Percentiles rank a stretch among this genome's conserved stretches.
Evolutionary conservation across 495 filamentous ascomycete genomes (phyloP).

Genomic region (Hypoxylon lenormandii): DNA sequence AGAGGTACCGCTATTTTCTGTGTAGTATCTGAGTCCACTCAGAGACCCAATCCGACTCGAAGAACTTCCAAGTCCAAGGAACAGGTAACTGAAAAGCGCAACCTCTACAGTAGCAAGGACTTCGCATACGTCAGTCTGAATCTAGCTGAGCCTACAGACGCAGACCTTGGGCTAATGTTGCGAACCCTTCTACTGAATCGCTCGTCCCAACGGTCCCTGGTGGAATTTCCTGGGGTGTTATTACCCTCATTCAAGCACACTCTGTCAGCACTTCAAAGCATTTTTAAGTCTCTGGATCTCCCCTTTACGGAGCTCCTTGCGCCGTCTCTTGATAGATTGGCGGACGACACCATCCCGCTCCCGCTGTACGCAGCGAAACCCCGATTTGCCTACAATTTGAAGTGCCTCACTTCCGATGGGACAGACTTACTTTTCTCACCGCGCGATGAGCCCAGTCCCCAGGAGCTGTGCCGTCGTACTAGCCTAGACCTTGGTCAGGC

Average conservation of each 20-base stretch:
- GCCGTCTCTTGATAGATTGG: slow-evolving; percentile 45
- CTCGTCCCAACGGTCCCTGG: slow-evolving; percentile 54
- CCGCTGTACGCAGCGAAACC: slow-evolving; percentile 64
- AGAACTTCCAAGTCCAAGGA: neutral
- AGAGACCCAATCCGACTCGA: slow-evolving; percentile 4
- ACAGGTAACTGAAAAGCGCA: neutral
- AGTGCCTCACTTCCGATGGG: slow-evolving; percentile 57
- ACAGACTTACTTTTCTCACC: slow-evolving; percentile 50
- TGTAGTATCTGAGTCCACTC: slow-evolving; percentile 58
- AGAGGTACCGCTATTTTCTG: slow-evolving; percentile 64
- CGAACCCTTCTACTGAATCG: slow-evolving; percentile 26
- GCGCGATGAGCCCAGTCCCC: slow-evolving; percentile 52
- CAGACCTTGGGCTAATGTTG: slow-evolving; percentile 17
- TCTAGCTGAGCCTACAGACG: slow-evolving; percentile 26
- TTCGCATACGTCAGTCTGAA: slow-evolving; percentile 33
- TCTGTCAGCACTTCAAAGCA: slow-evolving; percentile 69
- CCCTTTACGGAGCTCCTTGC: slow-evolving; percentile 71
- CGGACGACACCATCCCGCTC: slow-evolving; percentile 46
- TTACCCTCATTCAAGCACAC: slow-evolving; percentile 73
- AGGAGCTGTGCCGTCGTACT: slow-evolving; percentile 56
- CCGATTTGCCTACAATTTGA: slow-evolving; percentile 67
- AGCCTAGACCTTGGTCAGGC: slow-evolving; percentile 71
- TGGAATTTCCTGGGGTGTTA: slow-evolving; percentile 77
- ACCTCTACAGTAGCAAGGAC: slow-evolving; percentile 14
- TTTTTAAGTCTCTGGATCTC: slow-evolving; percentile 61